Evolutionary conservation across 805 yeast genomes (phyloP), one percentile per base, ranked within the genome.

Genomic region (Saccharomycopsis microspora): DNA sequence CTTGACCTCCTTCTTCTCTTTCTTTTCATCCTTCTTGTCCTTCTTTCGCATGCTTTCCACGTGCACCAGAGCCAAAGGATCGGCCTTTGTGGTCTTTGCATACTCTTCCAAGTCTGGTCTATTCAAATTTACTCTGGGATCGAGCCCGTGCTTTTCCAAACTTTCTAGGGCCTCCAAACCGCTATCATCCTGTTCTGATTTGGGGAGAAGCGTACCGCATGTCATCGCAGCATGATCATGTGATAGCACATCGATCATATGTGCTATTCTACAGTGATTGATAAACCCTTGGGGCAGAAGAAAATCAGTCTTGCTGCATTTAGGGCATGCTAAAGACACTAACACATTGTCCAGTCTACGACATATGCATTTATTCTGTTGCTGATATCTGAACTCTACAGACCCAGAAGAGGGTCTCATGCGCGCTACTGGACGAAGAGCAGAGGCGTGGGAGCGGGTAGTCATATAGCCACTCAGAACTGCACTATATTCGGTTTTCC

Each of bases 201-300:
- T 72, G 0, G 74, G 75, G 40, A 78, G 58, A 1, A 74, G 67
- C 38, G 70, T 72, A 29, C 86, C 87, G 60, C 86, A 81, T 28
- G 69, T 69, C 53, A 79, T 62, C 0, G 89, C 87, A 1, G 93
- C 89, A 9, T 81, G 73, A 52, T 81, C 87, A 56, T 83, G 90
- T 5, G 82, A 76, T 4, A 80, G 72, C 53, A 74, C 83, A 49
- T 80, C 85, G 47, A 73, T 75, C n/a, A 75, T 66, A 60, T 85
- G 94, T 5, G 88, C 83, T 30, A 82, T 71, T 50, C 93, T 68
- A 46, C 82, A 75, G 60, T 85, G 94, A 60, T 83, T 85, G 36
- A 83, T 70, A 55, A 85, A 82, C 10, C 93, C 93, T 58, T 85
- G 93, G 0, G 88, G 85, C 9, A 84, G 76, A 5, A 85, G 79